Base-by-base conservation (phyloP, 2,329 filamentous ascomycete genomes). In the Thelonectria blattea region DNA sequence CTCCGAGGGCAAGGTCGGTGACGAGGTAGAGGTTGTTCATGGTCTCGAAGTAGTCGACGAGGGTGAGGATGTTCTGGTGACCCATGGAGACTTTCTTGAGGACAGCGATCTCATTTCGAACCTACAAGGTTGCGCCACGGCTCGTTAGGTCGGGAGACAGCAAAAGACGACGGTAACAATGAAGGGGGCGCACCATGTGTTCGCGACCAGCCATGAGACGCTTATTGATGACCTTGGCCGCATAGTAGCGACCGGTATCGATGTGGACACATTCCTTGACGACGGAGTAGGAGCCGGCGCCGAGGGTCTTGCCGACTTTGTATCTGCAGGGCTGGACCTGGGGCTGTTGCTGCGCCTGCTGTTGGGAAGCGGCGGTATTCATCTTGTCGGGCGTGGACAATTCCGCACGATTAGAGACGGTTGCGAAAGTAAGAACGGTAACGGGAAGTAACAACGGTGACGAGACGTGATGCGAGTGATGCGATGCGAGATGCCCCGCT, bases 11-110 rank as follows among this genome's bases (percentile, higher is more conserved):
- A 32, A 99, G 90, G 73, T 99, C 95, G 45, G 95, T 98, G 52
- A 99, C 95, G 39, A 99, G 89, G 76, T 99, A 99, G 67, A 99
- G 85, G 79, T 99, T 99, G 81, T 99, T 98, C 91, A 97, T 96
- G 7, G 95, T 99, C 81, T 99, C 95, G 74, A 99, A 99, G 79
- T 98, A 99, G 81, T 99, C 95, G 71, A 98, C 95, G 60, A 99
- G 85, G 1, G 95, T 99, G 63, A 99, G 81, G 75, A 99, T 98
- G 75, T 99, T 99, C 77, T 95, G 92, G 79, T 99, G 94, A 56
- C 95, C 95, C 91, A 99, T 97, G 1, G 94, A 98, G n/a, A 99
- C 94, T 73, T 90, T 90, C 78, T 98, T 98, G 68, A 99, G 84
- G 24, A 99, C 93, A 7, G 95, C 94, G 71, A 99, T 99, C 80